phyloP scores from a whole-genome alignment of 257 asterid genomes.

The Solanum etuberosum region DNA sequence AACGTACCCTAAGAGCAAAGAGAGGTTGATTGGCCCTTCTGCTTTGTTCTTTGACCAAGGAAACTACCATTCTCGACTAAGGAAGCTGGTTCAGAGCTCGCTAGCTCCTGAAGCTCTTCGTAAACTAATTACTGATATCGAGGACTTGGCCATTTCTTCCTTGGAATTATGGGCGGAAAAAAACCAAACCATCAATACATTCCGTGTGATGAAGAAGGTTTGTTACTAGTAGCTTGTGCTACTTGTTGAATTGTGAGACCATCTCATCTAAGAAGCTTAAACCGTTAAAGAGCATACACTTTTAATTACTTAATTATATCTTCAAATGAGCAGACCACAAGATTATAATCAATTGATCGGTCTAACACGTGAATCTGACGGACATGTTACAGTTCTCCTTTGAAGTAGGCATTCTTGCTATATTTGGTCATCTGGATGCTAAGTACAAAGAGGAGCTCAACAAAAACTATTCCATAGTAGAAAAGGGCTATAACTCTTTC shows the following conservation, averaged over 20 bases:
- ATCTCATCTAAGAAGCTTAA: neutral
- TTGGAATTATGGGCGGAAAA: conserved; percentile 32
- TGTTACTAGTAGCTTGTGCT: neutral
- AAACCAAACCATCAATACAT: conserved; percentile 36
- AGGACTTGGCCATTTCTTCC: conserved; percentile 29
- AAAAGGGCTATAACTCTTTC: conserved; percentile 82
- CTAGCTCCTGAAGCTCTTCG: conserved; percentile 39
- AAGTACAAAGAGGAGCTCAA: conserved; percentile 41
- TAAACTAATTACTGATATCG: conserved; percentile 33
- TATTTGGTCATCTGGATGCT: conserved; percentile 55
- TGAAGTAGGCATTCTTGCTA: conserved; percentile 72
- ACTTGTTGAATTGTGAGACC: neutral
- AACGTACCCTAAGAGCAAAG: conserved; percentile 76
- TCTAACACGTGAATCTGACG: neutral
- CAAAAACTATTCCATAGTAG: conserved; percentile 52
- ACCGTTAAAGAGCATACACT: neutral
- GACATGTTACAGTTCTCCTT: conserved; percentile 37
- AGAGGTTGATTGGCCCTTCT: conserved; percentile 64
- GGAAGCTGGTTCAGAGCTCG: conserved; percentile 46
- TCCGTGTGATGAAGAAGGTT: conserved; percentile 59
- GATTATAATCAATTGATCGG: neutral
- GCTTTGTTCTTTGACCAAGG: conserved; percentile 83
- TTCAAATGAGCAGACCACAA: neutral
- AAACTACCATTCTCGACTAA: conserved; percentile 35
- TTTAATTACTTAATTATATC: neutral